Evolutionary conservation across 192 early-diverging fungal genomes (phyloP).

Genomic region (Podila epigama): DNA sequence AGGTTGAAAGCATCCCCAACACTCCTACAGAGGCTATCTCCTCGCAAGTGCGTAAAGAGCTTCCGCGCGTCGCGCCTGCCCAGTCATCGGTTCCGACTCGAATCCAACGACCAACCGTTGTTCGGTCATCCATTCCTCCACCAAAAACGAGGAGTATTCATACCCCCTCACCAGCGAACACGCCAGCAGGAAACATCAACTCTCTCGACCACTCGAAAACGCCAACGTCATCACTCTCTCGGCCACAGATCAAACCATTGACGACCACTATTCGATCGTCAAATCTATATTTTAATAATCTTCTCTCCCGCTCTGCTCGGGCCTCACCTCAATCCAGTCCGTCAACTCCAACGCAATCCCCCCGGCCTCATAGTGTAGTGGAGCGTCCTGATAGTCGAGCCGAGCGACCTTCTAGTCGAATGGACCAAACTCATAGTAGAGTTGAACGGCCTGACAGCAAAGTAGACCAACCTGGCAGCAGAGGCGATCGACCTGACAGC

Average conservation of each 20-base stretch:
- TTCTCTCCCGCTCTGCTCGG: background rate
- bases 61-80: slow-evolving; percentile 2
- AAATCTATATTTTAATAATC: background rate
- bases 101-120: background rate
- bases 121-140: background rate
- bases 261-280: background rate
- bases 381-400: background rate
- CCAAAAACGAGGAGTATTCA: background rate
- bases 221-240: background rate
- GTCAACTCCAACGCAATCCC: background rate
- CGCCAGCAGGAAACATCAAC: background rate
- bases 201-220: background rate
- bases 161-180: background rate
- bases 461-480: too few species aligned
- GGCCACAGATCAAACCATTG: slow-evolving; percentile 1
- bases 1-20: slow-evolving; percentile 8
- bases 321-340: slow-evolving; percentile 4
- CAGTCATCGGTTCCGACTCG: background rate
- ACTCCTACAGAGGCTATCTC: background rate
- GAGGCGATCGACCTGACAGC: too few species aligned
- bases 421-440: too few species aligned
- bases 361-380: background rate
- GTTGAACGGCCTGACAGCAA: too few species aligned
- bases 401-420: too few species aligned
- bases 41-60: background rate